phyloP scores from a whole-genome alignment of 2,329 filamentous ascomycete genomes.

The Sarocladiaceae sp. region DNA sequence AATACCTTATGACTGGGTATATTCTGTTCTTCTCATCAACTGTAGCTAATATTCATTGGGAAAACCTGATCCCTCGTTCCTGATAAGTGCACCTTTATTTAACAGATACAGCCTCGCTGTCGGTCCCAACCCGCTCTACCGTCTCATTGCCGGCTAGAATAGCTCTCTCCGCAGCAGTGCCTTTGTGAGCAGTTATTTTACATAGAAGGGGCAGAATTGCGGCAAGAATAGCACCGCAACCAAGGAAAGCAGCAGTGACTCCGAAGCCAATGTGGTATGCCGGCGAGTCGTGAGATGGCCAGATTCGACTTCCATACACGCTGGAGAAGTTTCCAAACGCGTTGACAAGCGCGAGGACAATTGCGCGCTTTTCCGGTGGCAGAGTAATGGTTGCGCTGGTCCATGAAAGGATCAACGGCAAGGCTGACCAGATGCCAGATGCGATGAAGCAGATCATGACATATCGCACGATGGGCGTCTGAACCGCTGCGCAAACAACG shows the following conservation, averaged over 20 bases:
- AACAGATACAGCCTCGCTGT: not conserved
- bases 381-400: slow-evolving; percentile 19
- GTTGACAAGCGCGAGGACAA: slow-evolving; percentile 25
- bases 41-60: no score
- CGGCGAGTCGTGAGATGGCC: slow-evolving; percentile 20
- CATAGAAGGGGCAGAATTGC: slow-evolving; percentile 16
- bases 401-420: slow-evolving; percentile 22
- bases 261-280: slow-evolving; percentile 22
- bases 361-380: slow-evolving; percentile 24
- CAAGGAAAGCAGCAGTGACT: slow-evolving; percentile 21
- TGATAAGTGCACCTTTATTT: no score
- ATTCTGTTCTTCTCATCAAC: no score
- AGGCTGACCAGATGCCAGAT: slow-evolving; percentile 19
- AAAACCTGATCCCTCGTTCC: no score
- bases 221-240: slow-evolving; percentile 18
- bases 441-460: slow-evolving; percentile 27
- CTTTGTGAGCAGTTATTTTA: slow-evolving; percentile 4
- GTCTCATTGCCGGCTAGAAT: not conserved
- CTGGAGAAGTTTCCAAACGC: slow-evolving; percentile 25
- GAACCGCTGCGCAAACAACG: slow-evolving; percentile 21
- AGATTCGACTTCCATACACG: slow-evolving; percentile 24
- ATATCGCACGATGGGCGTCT: slow-evolving; percentile 23
- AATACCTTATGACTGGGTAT: no score
- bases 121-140: not conserved
- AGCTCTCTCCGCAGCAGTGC: not conserved